phyloP scores from a whole-genome alignment of 2,329 filamentous ascomycete genomes.

The Fonsecaea pedrosoi region DNA sequence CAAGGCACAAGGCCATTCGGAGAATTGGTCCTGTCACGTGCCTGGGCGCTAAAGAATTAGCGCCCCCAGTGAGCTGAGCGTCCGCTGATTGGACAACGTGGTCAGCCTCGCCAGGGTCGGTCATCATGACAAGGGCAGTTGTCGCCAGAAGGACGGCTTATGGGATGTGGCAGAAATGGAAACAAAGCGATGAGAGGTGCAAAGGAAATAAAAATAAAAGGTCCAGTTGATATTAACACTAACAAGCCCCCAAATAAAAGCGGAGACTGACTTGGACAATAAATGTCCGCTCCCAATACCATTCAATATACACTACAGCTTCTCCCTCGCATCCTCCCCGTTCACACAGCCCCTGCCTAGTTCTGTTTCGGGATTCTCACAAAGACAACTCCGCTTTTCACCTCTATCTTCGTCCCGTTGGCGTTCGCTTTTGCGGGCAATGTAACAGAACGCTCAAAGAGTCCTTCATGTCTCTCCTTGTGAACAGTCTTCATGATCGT shows the following conservation, averaged over 20 bases:
- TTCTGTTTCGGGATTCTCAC: slow-evolving; percentile 7
- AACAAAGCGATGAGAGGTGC: neutral
- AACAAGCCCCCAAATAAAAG: neutral
- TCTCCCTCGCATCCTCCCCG: neutral
- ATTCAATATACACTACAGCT: neutral
- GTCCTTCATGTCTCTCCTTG: slow-evolving; percentile 26
- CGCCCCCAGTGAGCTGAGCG: neutral
- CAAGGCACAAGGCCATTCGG: slow-evolving; percentile 18
- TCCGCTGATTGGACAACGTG: neutral
- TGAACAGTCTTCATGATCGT: slow-evolving; percentile 24
- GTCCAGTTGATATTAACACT: neutral
- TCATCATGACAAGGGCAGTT: slow-evolving; percentile 2
- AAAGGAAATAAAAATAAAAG: neutral
- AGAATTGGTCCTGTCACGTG: slow-evolving; percentile 17
- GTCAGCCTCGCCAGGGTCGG: neutral
- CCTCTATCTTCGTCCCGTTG: slow-evolving; percentile 15
- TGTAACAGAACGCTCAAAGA: slow-evolving; percentile 28
- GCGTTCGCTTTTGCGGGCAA: slow-evolving; percentile 19
- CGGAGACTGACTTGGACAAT: neutral
- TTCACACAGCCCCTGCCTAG: neutral
- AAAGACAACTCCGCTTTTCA: slow-evolving; percentile 22
- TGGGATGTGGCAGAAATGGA: neutral
- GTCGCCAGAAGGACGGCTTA: neutral
- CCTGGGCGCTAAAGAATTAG: neutral
- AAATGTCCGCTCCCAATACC: neutral